Conservation (phyloP, 495 filamentous ascomycete species). For the Endocarpon pusillum region DNA sequence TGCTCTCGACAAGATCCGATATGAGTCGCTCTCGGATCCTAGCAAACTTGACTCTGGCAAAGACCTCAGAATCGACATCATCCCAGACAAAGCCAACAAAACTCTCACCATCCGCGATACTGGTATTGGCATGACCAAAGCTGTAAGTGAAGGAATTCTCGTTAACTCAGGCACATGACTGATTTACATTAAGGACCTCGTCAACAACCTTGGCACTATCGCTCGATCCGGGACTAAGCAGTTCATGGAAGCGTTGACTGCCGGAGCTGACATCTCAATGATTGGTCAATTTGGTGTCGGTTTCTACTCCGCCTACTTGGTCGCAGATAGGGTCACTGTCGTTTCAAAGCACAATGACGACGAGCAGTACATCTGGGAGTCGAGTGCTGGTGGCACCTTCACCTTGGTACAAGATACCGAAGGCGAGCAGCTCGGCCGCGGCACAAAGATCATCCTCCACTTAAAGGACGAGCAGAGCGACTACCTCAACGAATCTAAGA, state of each 20-base stretch:
- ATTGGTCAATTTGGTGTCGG: constrained; percentile 99
- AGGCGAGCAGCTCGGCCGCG: constrained; percentile 77
- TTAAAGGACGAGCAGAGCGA: constrained; percentile 98
- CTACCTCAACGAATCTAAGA: constrained; percentile 95
- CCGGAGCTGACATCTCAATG: constrained; percentile 99
- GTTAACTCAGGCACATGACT: too few relatives aligned
- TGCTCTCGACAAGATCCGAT: constrained; percentile 99
- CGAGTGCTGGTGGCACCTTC: constrained; percentile 92
- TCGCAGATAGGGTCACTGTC: constrained; percentile 90
- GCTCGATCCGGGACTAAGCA: constrained; percentile 98
- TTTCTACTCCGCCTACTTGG: constrained; percentile 99
- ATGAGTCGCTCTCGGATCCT: constrained; percentile 91
- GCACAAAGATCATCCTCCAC: constrained; percentile 94
- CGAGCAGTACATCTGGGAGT: constrained; percentile 99
- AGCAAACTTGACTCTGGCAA: constrained; percentile 91
- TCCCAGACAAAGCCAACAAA: constrained; percentile 91
- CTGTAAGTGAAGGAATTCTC: constrained; percentile 59
- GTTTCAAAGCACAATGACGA: constrained; percentile 98
- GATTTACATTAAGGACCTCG: constrained; percentile 51
- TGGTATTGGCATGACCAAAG: constrained; percentile 99
- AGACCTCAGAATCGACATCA: constrained; percentile 95
- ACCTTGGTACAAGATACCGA: constrained; percentile 81
- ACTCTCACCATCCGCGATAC: constrained; percentile 92
- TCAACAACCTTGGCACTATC: constrained; percentile 99
- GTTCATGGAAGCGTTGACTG: constrained; percentile 98